Evolutionary conservation across 1,284 basidiomycete species (phyloP).

Genomic region (Meira miltonrushii): DNA sequence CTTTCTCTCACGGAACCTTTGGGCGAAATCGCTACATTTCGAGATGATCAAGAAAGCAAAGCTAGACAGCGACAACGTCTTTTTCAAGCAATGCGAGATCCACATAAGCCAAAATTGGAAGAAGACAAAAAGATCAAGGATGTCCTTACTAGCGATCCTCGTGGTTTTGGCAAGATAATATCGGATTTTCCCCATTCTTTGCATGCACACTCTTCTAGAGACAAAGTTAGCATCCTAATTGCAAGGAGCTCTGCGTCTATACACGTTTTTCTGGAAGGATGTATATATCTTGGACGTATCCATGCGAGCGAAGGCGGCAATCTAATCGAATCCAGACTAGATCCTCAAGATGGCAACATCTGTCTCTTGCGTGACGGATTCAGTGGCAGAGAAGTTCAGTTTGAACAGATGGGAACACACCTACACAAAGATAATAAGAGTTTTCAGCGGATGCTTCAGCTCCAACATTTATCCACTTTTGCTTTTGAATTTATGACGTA

Average conservation of each 20-base stretch:
- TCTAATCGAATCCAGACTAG: neutral
- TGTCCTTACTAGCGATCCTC: neutral
- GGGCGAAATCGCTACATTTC: neutral
- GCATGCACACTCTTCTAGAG: neutral
- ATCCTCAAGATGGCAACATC: neutral
- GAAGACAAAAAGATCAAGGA: neutral
- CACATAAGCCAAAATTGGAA: neutral
- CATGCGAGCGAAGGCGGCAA: neutral
- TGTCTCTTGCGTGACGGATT: neutral
- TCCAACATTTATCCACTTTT: neutral
- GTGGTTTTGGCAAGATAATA: neutral
- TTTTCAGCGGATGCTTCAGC: neutral
- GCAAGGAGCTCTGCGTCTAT: neutral
- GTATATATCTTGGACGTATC: neutral
- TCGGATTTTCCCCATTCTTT: neutral
- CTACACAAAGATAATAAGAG: neutral
- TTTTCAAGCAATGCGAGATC: neutral
- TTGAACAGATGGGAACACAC: neutral
- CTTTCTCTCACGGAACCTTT: neutral
- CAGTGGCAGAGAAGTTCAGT: neutral
- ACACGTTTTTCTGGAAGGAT: neutral
- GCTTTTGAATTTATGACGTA: neutral
- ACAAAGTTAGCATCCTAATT: neutral
- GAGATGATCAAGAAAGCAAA: neutral
- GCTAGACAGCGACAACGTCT: neutral